Evolutionary conservation across 208 protist species (phyloP).

Genomic region (Trypanosomatidae sp.): DNA sequence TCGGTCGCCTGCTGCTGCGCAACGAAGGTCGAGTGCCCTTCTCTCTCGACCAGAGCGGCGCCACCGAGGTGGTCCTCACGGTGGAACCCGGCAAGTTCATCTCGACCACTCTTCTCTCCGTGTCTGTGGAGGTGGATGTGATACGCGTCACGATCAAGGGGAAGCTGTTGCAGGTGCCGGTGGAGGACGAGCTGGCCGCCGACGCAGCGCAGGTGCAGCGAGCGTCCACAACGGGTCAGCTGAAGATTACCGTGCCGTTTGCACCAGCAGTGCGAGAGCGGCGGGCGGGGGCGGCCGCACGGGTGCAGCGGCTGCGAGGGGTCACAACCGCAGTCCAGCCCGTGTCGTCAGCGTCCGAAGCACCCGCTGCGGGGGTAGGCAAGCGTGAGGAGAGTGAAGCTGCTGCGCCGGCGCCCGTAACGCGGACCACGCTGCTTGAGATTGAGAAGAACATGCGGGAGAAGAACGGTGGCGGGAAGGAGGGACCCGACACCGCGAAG

Average conservation of each 20-base stretch:
- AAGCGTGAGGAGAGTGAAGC: too few species aligned
- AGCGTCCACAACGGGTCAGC: conserved; percentile 68
- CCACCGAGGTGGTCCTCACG: conserved; percentile 70
- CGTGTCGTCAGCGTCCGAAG: too few species aligned
- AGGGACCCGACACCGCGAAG: too few species aligned
- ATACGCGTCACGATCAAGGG: conserved; percentile 92
- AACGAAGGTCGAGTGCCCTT: conserved; percentile 95
- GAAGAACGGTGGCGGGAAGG: too few species aligned
- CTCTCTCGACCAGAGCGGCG: conserved; percentile 75
- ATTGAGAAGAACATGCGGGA: too few species aligned
- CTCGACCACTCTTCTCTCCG: conserved; percentile 92
- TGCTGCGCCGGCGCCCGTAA: too few species aligned
- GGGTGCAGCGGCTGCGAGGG: too few species aligned
- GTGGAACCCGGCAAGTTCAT: conserved; percentile 93
- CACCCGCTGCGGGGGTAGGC: too few species aligned
- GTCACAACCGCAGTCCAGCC: too few species aligned
- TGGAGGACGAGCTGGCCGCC: conserved; percentile 81
- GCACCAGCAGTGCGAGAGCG: conserved; percentile 43
- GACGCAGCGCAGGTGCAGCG: conserved; percentile 71
- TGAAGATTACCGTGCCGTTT: conserved; percentile 83
- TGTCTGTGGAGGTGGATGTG: conserved; percentile 93
- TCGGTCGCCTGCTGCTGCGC: conserved; percentile 87
- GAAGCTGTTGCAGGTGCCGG: conserved; percentile 92
- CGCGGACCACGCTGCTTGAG: too few species aligned
- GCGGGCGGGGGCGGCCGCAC: too few species aligned